Conservation (phyloP, 352 stramenopile genomes). For the Phytophthora lateralis region DNA sequence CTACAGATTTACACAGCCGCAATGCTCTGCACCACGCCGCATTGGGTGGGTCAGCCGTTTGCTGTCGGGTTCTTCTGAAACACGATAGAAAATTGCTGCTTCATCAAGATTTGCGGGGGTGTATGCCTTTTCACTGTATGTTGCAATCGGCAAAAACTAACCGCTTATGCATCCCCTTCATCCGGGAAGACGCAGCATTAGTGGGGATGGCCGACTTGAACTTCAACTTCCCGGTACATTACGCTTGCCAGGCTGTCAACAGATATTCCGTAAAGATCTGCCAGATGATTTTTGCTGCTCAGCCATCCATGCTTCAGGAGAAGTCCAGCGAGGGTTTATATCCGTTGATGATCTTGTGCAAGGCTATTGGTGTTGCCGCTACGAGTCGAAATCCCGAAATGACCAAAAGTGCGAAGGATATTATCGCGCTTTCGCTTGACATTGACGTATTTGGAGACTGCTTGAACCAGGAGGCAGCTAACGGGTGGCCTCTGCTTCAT, state of each 20-base stretch:
- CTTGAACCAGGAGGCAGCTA: conserved; percentile 40
- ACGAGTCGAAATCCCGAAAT: conserved; percentile 13
- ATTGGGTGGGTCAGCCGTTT: conserved; percentile 38
- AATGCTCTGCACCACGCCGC: conserved; percentile 67
- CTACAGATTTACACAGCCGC: conserved; percentile 48
- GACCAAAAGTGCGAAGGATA: conserved; percentile 30
- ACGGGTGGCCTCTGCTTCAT: conserved; percentile 60
- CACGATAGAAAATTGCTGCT: conserved; percentile 46
- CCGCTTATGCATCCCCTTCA: conserved; percentile 45
- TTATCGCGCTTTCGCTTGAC: conserved; percentile 59
- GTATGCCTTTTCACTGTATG: conserved; percentile 65
- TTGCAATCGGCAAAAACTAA: conserved; percentile 55
- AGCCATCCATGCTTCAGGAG: conserved; percentile 44
- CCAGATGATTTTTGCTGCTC: conserved; percentile 45
- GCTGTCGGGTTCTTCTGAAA: conserved; percentile 48
- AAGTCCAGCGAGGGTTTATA: conserved; percentile 42
- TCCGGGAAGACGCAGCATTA: conserved; percentile 40
- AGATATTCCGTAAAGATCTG: conserved; percentile 50
- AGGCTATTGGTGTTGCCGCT: conserved; percentile 16
- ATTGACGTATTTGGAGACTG: conserved; percentile 67
- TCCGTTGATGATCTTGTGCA: conserved; percentile 62
- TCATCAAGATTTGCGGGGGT: conserved; percentile 57
- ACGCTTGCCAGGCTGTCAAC: conserved; percentile 61
- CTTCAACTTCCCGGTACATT: conserved; percentile 63
- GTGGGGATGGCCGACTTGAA: conserved; percentile 51